phyloP scores from a whole-genome alignment of 768 basidiomycete species.

The Hygrocybe coccinea region DNA sequence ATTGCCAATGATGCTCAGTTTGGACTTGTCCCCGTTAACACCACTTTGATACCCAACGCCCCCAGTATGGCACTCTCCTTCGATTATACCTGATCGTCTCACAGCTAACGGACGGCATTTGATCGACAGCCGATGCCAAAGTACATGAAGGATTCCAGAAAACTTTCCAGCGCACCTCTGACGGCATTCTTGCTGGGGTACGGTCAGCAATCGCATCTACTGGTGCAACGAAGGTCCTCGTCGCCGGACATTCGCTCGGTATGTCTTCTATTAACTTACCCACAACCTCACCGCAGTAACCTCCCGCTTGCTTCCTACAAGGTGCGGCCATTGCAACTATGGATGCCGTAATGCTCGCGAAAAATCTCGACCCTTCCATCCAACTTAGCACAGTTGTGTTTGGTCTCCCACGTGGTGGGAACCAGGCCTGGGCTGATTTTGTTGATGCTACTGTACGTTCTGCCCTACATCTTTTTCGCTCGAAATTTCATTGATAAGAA shows the following conservation, averaged over 20 bases:
- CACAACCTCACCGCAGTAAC: not conserved
- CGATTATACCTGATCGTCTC: not conserved
- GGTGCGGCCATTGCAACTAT: slow-evolving; percentile 45
- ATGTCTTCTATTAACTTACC: slow-evolving; percentile 5
- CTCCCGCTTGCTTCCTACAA: not conserved
- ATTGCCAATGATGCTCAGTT: slow-evolving; percentile 35
- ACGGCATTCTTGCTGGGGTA: slow-evolving; percentile 29
- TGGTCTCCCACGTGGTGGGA: slow-evolving; percentile 44
- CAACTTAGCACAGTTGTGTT: slow-evolving; percentile 33
- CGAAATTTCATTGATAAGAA: not conserved
- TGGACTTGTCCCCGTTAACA: slow-evolving; percentile 24
- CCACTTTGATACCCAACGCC: slow-evolving; percentile 27
- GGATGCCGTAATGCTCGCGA: slow-evolving; percentile 39
- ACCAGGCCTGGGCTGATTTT: slow-evolving; percentile 41
- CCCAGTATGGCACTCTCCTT: slow-evolving; percentile 15
- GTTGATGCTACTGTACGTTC: slow-evolving; percentile 31
- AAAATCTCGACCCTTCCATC: slow-evolving; percentile 32
- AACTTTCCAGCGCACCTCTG: slow-evolving; percentile 37
- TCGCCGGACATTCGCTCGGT: slow-evolving; percentile 43
- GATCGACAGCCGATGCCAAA: slow-evolving; percentile 26
- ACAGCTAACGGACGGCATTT: not conserved
- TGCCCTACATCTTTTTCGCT: not conserved
- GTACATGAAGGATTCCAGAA: slow-evolving; percentile 40
- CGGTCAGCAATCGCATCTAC: slow-evolving; percentile 25
- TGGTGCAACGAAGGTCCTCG: slow-evolving; percentile 29